Base-by-base conservation (phyloP, 1,284 basidiomycete genomes). In the Ceratobasidium sp. region DNA sequence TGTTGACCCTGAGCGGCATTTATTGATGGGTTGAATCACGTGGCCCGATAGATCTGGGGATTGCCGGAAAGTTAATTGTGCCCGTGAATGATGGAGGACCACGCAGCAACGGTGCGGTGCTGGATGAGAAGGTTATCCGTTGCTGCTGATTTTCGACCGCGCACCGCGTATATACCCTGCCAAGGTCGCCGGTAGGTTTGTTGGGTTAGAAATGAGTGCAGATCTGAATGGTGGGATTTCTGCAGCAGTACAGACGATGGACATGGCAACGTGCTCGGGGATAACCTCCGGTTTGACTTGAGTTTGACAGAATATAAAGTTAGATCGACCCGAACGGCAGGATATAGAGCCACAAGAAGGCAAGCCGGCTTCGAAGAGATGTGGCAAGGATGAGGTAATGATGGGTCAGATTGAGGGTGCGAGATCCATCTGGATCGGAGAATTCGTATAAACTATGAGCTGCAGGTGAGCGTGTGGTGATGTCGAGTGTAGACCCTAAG, bases 371-470 rank as follows among this genome's bases (percentile, higher is more conserved):
- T 66, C 44, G 50, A 56, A 27, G 53, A n/a, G 53, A 56, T 56
- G 53, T 15, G 53, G 29, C n/a, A 17, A 31, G 14, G 62, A 47
- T 29, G 14, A 66, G 29, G 64, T 66, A 66, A 66, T 66, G 64
- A 66, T 66, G 64, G 22, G 24, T 19, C n/a, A 66, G 62, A 64
- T 64, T 45, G 45, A 48, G 44, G 41, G 36, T 8, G 51, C 53
- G 36, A 54, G 65, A 67, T 67, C 50, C 65, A 67, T 50, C 14
- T 54, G 51, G 65, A 67, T 67, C 65, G 65, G 51, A 67, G 65
- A 65, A 67, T 51, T 41, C 9, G 51, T 67, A 44, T 54, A 67
- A 51, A 31, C 44, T 54, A 44, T 67, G 51, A 44, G 19, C n/a
- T n/a, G 19, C 9, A 11, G 22, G 15, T 11, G 6, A 9, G n/a